Evolutionary conservation across 768 basidiomycete genomes (phyloP).

Genomic region (Rhizopogon vinicolor): DNA sequence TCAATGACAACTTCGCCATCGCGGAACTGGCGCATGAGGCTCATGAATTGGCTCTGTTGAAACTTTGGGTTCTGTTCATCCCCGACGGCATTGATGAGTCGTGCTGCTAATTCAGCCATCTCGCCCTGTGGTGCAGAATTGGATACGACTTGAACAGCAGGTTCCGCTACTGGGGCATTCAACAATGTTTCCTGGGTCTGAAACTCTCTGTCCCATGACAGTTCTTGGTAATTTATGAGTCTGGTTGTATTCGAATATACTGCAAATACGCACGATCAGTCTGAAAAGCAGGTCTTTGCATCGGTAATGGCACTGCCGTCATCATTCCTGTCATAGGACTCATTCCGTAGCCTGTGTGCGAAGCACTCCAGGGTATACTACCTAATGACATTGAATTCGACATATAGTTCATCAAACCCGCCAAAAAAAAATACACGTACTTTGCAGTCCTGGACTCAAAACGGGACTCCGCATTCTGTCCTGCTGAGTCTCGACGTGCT

Average conservation of each 20-base stretch:
- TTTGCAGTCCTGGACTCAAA: conserved; percentile 4
- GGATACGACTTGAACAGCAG: background rate
- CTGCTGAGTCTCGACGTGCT: conserved; percentile 11
- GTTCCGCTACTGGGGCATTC: conserved; percentile 7
- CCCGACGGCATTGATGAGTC: conserved; percentile 71
- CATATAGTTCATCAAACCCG: background rate
- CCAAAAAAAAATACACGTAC: conserved; percentile 12
- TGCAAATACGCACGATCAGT: conserved; percentile 39
- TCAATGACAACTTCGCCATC: conserved; percentile 77
- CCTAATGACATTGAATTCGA: conserved; percentile 18
- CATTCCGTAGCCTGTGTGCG: conserved; percentile 32
- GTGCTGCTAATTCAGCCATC: conserved; percentile 75
- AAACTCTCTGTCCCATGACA: conserved; percentile 63
- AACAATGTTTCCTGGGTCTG: conserved; percentile 47
- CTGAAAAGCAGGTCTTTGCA: conserved; percentile 21
- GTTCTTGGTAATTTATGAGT: conserved; percentile 8
- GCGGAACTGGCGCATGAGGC: conserved; percentile 79
- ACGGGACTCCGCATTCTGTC: conserved; percentile 4
- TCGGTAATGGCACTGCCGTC: conserved; percentile 11
- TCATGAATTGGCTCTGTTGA: conserved; percentile 77
- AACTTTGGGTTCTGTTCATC: conserved; percentile 82
- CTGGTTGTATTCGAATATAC: background rate
- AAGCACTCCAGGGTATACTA: conserved; percentile 37
- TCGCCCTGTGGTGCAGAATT: conserved; percentile 42
- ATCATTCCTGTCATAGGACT: conserved; percentile 32